Percentiles rank a stretch among this genome's conserved stretches.
Evolutionary conservation across 768 basidiomycete genomes (phyloP).

Genomic region (Leccinum aurantiacum): DNA sequence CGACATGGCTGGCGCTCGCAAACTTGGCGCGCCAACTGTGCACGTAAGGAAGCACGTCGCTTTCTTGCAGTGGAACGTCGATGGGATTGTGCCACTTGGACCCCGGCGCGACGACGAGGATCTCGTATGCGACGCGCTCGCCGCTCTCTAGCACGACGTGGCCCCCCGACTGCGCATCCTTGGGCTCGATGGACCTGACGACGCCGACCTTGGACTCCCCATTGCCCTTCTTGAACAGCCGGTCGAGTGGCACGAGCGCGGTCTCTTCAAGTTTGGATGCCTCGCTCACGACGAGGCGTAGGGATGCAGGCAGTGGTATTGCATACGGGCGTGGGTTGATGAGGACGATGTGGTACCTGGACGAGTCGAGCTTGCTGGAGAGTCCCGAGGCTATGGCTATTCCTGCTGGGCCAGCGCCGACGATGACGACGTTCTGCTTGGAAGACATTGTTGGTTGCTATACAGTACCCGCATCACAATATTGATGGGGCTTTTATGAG

Average conservation of each 20-base stretch:
- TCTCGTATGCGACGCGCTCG: constrained; percentile 48
- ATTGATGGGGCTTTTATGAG: not conserved
- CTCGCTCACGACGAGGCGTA: constrained; percentile 50
- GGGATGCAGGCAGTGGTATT: constrained; percentile 47
- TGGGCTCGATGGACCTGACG: constrained; percentile 42
- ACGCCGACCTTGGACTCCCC: constrained; percentile 38
- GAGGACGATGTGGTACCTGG: constrained; percentile 52
- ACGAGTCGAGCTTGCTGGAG: constrained; percentile 48
- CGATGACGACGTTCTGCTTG: constrained; percentile 48
- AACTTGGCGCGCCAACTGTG: constrained; percentile 34
- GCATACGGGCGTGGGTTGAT: constrained; percentile 52
- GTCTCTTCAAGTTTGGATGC: constrained; percentile 40
- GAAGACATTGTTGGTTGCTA: constrained; percentile 7
- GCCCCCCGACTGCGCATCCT: constrained; percentile 36
- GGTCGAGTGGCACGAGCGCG: constrained; percentile 52
- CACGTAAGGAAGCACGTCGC: constrained; percentile 32
- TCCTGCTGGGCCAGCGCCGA: constrained; percentile 56
- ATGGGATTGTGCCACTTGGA: constrained; percentile 52
- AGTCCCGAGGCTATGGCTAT: constrained; percentile 45
- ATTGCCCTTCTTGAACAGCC: constrained; percentile 46
- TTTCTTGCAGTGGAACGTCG: constrained; percentile 40
- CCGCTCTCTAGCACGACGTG: constrained; percentile 52
- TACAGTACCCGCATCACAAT: not conserved
- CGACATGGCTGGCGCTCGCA: constrained; percentile 39
- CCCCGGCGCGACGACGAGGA: constrained; percentile 63